A percentile compares a stretch with the other conserved stretches of the same genome.
Conservation (phyloP, 2,329 filamentous ascomycete genomes). For the Claviceps purpurea region DNA sequence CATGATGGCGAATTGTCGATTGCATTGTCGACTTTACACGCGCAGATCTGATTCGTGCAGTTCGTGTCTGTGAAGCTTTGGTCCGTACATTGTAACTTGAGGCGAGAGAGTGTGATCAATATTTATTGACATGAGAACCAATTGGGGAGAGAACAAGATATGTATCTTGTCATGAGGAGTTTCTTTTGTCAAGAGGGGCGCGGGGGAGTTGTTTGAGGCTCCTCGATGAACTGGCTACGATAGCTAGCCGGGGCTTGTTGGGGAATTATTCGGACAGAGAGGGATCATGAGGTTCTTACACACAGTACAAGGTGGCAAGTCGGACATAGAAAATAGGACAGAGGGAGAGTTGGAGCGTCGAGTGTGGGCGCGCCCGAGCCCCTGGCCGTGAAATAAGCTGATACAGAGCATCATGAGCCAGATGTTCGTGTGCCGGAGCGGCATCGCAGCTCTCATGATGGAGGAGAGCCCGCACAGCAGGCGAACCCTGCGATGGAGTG, state of each 20-base stretch:
- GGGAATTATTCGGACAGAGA: no score
- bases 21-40: slow-evolving; percentile 1
- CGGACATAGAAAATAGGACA: background rate
- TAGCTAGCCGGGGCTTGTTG: no score
- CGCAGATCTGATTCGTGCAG: background rate
- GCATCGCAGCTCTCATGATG: background rate
- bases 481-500: background rate
- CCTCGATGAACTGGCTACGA: no score
- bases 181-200: no score
- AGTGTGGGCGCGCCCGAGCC: background rate
- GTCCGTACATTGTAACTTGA: background rate
- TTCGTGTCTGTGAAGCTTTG: background rate
- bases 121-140: no score
- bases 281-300: background rate
- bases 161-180: background rate
- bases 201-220: background rate
- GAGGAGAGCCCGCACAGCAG: background rate
- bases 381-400: background rate
- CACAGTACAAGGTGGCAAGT: slow-evolving; percentile 3
- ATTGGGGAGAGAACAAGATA: background rate
- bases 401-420: slow-evolving; percentile 1
- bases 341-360: background rate
- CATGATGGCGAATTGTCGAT: slow-evolving; percentile 1
- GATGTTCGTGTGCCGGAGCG: background rate
- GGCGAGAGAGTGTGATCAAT: no score